These are phyloP conservation scores for Aegilops umbellulata DNA, from an alignment of 176 grass and related monocot genomes.

Conservation along the genomic window DNA sequence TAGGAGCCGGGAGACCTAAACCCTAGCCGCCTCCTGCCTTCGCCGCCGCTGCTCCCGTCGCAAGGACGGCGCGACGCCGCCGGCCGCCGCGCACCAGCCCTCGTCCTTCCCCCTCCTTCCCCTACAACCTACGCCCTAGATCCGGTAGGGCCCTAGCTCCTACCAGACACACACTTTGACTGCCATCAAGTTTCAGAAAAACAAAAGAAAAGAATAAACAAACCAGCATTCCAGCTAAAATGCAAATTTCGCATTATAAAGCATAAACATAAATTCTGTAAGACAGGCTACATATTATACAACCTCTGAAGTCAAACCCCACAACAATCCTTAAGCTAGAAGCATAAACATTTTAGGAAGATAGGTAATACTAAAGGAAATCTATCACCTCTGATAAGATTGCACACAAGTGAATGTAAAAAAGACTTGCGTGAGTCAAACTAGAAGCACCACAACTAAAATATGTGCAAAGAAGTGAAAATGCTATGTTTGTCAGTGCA, in stretches of 20 bases:
- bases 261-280: neutral
- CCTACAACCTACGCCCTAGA: too few relatives aligned
- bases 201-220: neutral
- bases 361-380: neutral
- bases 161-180: neutral
- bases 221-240: neutral
- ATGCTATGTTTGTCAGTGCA: neutral
- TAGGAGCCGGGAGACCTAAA: too few relatives aligned
- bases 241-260: neutral
- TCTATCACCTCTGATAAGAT: neutral
- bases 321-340: neutral
- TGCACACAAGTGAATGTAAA: conserved; percentile 7
- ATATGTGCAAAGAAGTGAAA: neutral
- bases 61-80: too few relatives aligned
- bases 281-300: neutral
- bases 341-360: conserved; percentile 20
- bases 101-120: too few relatives aligned
- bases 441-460: neutral
- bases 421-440: neutral
- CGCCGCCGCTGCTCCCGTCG: too few relatives aligned
- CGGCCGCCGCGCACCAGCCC: too few relatives aligned
- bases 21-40: too few relatives aligned
- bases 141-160: too few relatives aligned
- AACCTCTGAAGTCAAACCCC: neutral
- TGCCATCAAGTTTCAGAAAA: neutral